phyloP scores from a whole-genome alignment of 2,329 filamentous ascomycete species.

The Phaeosphaeriaceae sp. region DNA sequence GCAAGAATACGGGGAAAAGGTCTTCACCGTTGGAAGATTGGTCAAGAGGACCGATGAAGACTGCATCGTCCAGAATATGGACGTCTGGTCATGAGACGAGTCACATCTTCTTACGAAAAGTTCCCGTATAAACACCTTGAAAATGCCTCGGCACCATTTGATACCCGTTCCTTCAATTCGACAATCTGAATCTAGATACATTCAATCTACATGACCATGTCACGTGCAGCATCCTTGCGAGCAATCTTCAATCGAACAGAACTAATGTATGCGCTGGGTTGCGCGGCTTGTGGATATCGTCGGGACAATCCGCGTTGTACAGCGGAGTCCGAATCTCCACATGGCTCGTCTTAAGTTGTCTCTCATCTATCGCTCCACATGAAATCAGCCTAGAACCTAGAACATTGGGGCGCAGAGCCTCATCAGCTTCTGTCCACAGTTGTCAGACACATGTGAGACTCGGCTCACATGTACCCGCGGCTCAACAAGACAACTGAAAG shows the following conservation, averaged over 20 bases:
- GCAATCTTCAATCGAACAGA: background rate
- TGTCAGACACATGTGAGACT: background rate
- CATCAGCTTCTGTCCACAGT: background rate
- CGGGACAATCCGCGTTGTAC: background rate
- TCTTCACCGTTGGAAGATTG: slow-evolving; percentile 77
- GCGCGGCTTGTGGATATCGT: background rate
- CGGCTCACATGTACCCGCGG: background rate
- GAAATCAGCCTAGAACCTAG: background rate
- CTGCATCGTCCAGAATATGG: slow-evolving; percentile 69
- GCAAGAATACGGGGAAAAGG: slow-evolving; percentile 73
- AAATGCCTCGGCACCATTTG: background rate
- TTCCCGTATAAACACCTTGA: background rate
- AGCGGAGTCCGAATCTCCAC: background rate
- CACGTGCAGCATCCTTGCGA: background rate
- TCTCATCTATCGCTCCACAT: background rate
- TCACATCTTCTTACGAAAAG: too few species aligned
- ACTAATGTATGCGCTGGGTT: background rate
- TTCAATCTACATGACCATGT: background rate
- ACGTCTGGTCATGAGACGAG: slow-evolving; percentile 50
- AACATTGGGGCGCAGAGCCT: background rate
- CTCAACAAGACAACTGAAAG: background rate
- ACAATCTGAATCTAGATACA: background rate
- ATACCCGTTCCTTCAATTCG: background rate
- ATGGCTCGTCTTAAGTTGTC: background rate
- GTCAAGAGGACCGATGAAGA: slow-evolving; percentile 61